These are phyloP conservation scores for Bifiguratus adelaidae DNA, from an alignment of 192 early-diverging fungal genomes.

Conservation along the genomic window DNA sequence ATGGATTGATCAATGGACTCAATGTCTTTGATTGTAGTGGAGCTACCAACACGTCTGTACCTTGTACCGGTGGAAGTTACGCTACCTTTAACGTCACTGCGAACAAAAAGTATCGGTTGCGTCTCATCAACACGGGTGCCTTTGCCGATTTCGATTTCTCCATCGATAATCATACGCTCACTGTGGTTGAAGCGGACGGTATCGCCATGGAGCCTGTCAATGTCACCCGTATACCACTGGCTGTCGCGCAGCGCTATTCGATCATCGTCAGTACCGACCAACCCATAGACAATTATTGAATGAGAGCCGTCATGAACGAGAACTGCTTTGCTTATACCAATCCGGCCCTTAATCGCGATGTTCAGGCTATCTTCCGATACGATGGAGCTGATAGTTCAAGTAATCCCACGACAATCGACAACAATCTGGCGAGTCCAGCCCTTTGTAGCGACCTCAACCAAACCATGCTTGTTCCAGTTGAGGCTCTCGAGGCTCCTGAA, in stretches of 20 bases:
- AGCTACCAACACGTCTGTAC: conserved; percentile 3
- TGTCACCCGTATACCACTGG: conserved; percentile 14
- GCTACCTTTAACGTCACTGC: conserved; percentile 36
- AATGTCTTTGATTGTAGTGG: conserved; percentile 22
- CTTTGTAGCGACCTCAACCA: conserved; percentile 1
- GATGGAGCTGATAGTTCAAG: conserved; percentile 16
- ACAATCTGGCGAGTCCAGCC: not conserved
- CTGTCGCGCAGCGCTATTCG: conserved; percentile 30
- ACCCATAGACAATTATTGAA: conserved; percentile 25
- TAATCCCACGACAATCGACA: conserved; percentile 4
- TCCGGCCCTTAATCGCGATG: conserved; percentile 7
- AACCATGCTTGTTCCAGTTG: not conserved
- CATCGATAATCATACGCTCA: conserved; percentile 49
- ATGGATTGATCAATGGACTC: conserved; percentile 46
- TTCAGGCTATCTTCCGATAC: conserved; percentile 21
- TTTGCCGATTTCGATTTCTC: conserved; percentile 53
- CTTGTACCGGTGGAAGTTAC: not conserved
- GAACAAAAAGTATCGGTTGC: conserved; percentile 67
- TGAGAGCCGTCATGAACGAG: conserved; percentile 16
- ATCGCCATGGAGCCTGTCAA: conserved; percentile 10
- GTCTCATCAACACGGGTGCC: conserved; percentile 66
- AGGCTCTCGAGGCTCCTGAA: conserved; percentile 1
- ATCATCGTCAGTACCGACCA: conserved; percentile 26
- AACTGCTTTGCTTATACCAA: conserved; percentile 16
- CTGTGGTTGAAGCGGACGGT: conserved; percentile 25